Base-by-base conservation (phyloP, 306 rosid species). In the Aeschynomene evenia region DNA sequence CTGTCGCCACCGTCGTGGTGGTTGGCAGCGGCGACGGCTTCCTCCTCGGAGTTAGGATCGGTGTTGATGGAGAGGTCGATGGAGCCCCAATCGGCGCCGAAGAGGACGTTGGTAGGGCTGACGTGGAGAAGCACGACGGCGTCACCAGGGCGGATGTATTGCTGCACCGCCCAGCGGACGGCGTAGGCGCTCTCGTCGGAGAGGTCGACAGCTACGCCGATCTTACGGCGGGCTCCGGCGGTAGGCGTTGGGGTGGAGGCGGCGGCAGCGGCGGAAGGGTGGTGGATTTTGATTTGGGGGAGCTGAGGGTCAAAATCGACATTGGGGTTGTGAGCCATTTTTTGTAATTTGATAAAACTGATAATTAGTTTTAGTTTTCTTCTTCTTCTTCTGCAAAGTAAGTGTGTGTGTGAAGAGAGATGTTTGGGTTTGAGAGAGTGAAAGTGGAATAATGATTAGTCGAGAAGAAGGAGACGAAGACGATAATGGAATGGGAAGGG, bases 31-130 rank as follows among this genome's bases (percentile, higher is more conserved):
- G n/a, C 15, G 9, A 62, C 85, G 34, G 51, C 51, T 0, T 45
- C 51, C 9, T 45, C 51, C 9, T 45, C 51, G 21, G 51, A n/a
- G 51, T 4, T 7, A 0, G 51, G 51, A 45, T 45, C 80, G 0
- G 52, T 67, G 49, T 76, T 51, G 71, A 89, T 72, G 57, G 91
- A 72, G 70, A 84, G 84, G 63, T 89, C 91, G 51, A 86, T 74
- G 23, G 89, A 80, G 39, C 95, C 95, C 95, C 95, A 89, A 28
- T 89, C 95, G 46, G 95, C 95, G 56, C 95, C 91, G 76, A 89
- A 89, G n/a, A 89, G 91, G 24, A 89, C 89, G 34, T 86, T 70
- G 12, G 95, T 88, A 46, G 91, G 86, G 86, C 95, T 88, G 29
- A 88, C 95, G 68, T 88, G 95, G 71, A 88, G 89, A 59, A 88